Percentiles rank a stretch among this genome's conserved stretches.
Conservation (phyloP, 108 stramenopile genomes). For the Licmophora abbreviata region DNA sequence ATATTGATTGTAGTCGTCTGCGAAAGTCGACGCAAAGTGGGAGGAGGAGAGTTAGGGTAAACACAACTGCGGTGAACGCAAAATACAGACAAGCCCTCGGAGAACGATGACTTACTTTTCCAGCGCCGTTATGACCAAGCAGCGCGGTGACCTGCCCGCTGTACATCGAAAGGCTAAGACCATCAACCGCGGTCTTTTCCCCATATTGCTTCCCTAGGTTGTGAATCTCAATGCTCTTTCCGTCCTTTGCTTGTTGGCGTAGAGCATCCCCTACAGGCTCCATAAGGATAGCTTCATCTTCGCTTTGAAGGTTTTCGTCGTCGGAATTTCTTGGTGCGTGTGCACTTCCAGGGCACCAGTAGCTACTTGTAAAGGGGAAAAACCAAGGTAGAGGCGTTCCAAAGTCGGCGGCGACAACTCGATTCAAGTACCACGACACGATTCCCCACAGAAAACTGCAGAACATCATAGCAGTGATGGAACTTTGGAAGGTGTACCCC, state of each 20-base stretch:
- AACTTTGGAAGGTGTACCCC: conserved; percentile 46
- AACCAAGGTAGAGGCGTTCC: conserved; percentile 75
- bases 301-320: conserved; percentile 3
- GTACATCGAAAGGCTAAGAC: conserved; percentile 82
- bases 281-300: conserved; percentile 25
- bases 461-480: conserved; percentile 53
- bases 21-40: background rate
- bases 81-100: background rate
- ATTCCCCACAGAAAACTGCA: conserved; percentile 78
- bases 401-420: conserved; percentile 69
- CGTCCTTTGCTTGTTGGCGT: conserved; percentile 25
- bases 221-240: conserved; percentile 57
- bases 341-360: conserved; percentile 50
- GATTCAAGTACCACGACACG: conserved; percentile 84
- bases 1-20: background rate
- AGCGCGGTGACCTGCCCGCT: conserved; percentile 88
- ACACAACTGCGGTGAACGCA: background rate
- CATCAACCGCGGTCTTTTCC: conserved; percentile 86
- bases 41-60: background rate
- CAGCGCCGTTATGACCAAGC: conserved; percentile 48
- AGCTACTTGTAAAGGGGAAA: conserved; percentile 68
- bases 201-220: conserved; percentile 74
- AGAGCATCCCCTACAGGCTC: conserved; percentile 52
- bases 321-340: conserved; percentile 1
- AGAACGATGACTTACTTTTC: conserved; percentile 7